Base-by-base conservation (phyloP, 2,329 filamentous ascomycete species). In the Ophioceras dolichostomum region DNA sequence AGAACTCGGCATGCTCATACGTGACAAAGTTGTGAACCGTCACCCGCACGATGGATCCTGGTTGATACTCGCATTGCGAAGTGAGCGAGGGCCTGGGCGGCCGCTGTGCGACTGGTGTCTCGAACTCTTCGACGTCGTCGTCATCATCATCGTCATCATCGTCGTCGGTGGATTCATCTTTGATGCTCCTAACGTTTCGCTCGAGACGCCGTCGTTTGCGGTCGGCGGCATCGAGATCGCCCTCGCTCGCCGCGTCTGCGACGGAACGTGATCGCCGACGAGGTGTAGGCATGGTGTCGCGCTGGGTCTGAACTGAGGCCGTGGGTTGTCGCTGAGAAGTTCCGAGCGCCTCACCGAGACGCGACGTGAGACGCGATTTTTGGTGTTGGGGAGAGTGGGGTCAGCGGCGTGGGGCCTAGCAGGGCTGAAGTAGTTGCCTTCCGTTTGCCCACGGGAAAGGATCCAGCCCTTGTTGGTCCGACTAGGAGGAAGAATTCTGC, bases 1-100 rank as follows among this genome's bases (percentile, higher is more conserved):
- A 76, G 57, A 96, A 95, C 46, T 94, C 88, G 39, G 87, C 89
- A 37, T 80, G 77, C 35, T 84, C 87, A 60, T 98, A 98, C 0
- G 91, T 98, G 39, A 98, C 86, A 49, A 98, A 98, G 58, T 96
- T 84, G 34, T 71, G 73, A 32, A 96, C 70, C 47, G 77, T 81
- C 34, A 98, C 86, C 26, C 88, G 76, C 34, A 95, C 78, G 47
- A 98, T 93, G 9, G 91, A 81, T 10, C 91, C 91, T 3, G 87
- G 78, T 45, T 83, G 71, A 43, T 70, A 76, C 9, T 58, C 55
- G 33, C 49, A 43, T 32, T 44, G 44, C 21, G 43, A 27, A 24
- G 39, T 41, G 19, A 41, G 41, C 17, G 45, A 43, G 9, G 27
- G 44, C 19, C 43, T 22, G 26, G 10, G 45, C 44, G 31, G 47